Conservation (phyloP, 176 grass and related monocot genomes). For the Oryza longistaminata region DNA sequence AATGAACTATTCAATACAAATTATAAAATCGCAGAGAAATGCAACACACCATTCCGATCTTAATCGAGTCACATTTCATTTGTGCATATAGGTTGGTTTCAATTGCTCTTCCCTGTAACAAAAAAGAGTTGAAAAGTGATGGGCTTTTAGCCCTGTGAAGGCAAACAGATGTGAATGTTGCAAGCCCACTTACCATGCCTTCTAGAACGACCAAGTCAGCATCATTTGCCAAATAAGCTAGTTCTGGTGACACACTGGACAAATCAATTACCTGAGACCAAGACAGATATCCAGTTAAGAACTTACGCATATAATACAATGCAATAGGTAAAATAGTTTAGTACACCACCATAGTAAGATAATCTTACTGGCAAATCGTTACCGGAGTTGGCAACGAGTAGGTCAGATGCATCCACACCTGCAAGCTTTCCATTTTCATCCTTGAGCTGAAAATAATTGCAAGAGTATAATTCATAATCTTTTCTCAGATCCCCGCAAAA, state of each 20-base stretch:
- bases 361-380: slow-evolving; percentile 93
- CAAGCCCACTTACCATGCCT: slow-evolving; percentile 77
- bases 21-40: not conserved
- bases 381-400: slow-evolving; percentile 90
- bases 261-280: slow-evolving; percentile 86
- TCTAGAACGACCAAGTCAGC: slow-evolving; percentile 83
- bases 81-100: slow-evolving; percentile 94
- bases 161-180: not conserved
- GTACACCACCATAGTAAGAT: not conserved
- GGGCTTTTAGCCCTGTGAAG: not conserved
- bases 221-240: slow-evolving; percentile 78
- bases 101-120: slow-evolving; percentile 81
- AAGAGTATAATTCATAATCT: slow-evolving; percentile 36
- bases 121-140: slow-evolving; percentile 11
- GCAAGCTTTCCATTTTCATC: slow-evolving; percentile 82
- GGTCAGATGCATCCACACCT: slow-evolving; percentile 77
- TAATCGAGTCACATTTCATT: slow-evolving; percentile 95
- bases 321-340: not conserved
- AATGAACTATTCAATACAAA: slow-evolving; percentile 10
- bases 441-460: slow-evolving; percentile 65
- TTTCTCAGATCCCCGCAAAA: not conserved
- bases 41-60: slow-evolving; percentile 87
- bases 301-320: not conserved
- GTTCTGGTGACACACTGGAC: slow-evolving; percentile 73
- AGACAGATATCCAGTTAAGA: slow-evolving; percentile 6